Conservation (phyloP, 2,329 filamentous ascomycete species). For the Xylaria sp. region DNA sequence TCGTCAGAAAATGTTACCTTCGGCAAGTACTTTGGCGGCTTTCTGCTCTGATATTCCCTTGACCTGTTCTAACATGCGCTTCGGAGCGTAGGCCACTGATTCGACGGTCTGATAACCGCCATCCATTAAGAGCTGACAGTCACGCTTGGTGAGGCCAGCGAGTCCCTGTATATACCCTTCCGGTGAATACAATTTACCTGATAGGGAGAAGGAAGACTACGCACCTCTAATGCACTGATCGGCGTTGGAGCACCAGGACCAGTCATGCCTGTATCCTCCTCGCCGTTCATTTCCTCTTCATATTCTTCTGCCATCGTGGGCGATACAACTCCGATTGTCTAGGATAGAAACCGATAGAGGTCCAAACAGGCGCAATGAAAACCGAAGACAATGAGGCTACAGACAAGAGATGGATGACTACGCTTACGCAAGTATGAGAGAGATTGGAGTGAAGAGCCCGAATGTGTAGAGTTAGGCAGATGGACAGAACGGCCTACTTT, state of each 20-base stretch:
- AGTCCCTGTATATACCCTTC: constrained; percentile 71
- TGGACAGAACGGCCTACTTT: not conserved
- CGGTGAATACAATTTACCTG: constrained; percentile 1
- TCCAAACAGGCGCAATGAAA: not conserved
- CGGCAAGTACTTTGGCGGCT: constrained; percentile 87
- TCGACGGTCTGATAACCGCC: constrained; percentile 96
- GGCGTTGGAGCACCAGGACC: constrained; percentile 95
- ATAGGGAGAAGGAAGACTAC: constrained; percentile 41
- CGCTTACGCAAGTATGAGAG: constrained; percentile 4
- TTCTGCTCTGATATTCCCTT: constrained; percentile 99
- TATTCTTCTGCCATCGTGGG: constrained; percentile 66
- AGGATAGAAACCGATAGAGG: not conserved
- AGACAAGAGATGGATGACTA: not conserved
- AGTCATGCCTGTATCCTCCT: constrained; percentile 80
- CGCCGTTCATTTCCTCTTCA: constrained; percentile 73
- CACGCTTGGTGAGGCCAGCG: constrained; percentile 89
- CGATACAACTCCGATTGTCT: not conserved
- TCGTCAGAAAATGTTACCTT: constrained; percentile 68
- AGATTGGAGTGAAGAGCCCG: not conserved
- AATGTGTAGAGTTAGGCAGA: not conserved
- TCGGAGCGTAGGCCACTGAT: constrained; percentile 91
- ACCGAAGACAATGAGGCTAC: not conserved
- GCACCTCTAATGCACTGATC: constrained; percentile 84
- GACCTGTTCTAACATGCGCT: constrained; percentile 87
- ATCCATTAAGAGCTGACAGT: constrained; percentile 92